Percentiles rank a stretch among this genome's conserved stretches.
phyloP scores from a whole-genome alignment of 2,329 filamentous ascomycete genomes.

The Nemania diffusa region DNA sequence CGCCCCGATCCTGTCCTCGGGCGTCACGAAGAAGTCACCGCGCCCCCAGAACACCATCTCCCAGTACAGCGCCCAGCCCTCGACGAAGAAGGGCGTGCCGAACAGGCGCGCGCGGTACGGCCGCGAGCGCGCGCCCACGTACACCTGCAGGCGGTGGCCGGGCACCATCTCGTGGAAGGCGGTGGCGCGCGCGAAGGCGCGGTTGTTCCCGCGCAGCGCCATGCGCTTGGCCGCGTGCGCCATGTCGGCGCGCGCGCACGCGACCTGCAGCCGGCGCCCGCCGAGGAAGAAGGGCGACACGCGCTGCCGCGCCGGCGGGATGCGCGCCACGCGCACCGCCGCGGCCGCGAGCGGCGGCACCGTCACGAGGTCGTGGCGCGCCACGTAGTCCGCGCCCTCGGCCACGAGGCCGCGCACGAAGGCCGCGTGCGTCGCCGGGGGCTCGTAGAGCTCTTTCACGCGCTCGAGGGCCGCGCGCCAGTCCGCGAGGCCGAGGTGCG shows the following conservation, averaged over 20 bases:
- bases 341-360: conserved; percentile 64
- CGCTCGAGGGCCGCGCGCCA: conserved; percentile 66
- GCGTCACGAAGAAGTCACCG: conserved; percentile 59
- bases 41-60: conserved; percentile 68
- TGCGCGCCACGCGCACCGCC: conserved; percentile 67
- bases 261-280: conserved; percentile 63
- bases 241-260: conserved; percentile 66
- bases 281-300: conserved; percentile 70
- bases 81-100: conserved; percentile 67
- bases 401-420: conserved; percentile 62
- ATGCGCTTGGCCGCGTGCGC: conserved; percentile 65
- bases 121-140: conserved; percentile 58
- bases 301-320: conserved; percentile 62
- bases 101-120: conserved; percentile 62
- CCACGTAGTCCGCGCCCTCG: conserved; percentile 64
- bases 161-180: conserved; percentile 72
- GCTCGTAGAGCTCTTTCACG: conserved; percentile 65
- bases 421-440: conserved; percentile 63
- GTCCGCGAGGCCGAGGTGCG: conserved; percentile 58
- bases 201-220: conserved; percentile 69
- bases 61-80: conserved; percentile 72
- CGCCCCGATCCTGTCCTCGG: conserved; percentile 66
- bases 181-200: conserved; percentile 66
- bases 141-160: conserved; percentile 65
- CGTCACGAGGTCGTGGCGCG: conserved; percentile 64